Evolutionary conservation across 495 filamentous ascomycete genomes (phyloP).

Genomic region (Neurospora tetrasperma): DNA sequence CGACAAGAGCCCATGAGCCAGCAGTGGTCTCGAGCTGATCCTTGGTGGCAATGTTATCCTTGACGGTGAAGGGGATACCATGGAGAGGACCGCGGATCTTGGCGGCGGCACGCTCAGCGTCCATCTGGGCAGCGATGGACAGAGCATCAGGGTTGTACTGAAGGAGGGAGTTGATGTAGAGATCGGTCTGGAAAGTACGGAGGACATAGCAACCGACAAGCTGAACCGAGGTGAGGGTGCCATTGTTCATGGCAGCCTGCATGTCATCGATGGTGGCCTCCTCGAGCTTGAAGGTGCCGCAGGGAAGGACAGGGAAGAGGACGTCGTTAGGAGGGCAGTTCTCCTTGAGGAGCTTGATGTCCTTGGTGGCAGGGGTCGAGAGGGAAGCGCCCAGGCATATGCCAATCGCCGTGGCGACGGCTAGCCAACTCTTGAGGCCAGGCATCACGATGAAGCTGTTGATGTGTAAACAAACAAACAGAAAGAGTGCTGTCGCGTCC

Average conservation of each 20-base stretch:
- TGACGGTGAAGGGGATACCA: slow-evolving; percentile 64
- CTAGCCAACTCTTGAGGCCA: not conserved
- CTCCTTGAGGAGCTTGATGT: not conserved
- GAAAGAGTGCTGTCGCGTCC: too few species aligned
- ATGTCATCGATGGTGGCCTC: slow-evolving; percentile 42
- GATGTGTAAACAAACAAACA: not conserved
- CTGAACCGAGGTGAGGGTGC: slow-evolving; percentile 33
- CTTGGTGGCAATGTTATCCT: slow-evolving; percentile 41
- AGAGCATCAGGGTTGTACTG: slow-evolving; percentile 54
- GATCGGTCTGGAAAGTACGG: slow-evolving; percentile 44
- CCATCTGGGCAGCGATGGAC: slow-evolving; percentile 41
- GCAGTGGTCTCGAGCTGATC: slow-evolving; percentile 39
- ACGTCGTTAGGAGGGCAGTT: not conserved
- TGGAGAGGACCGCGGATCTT: slow-evolving; percentile 51
- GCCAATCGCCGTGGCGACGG: not conserved
- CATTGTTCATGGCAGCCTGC: slow-evolving; percentile 26
- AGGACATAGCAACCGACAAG: slow-evolving; percentile 43
- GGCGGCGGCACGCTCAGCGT: slow-evolving; percentile 47
- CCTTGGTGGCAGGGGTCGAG: not conserved
- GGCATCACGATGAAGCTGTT: not conserved
- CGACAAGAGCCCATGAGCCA: slow-evolving; percentile 44
- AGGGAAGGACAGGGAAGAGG: slow-evolving; percentile 46
- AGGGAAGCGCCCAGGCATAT: not conserved
- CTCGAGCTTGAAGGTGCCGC: slow-evolving; percentile 51
- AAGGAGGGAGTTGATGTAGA: slow-evolving; percentile 45